phyloP scores from a whole-genome alignment of 352 stramenopile genomes.

The Phytophthora rubi region DNA sequence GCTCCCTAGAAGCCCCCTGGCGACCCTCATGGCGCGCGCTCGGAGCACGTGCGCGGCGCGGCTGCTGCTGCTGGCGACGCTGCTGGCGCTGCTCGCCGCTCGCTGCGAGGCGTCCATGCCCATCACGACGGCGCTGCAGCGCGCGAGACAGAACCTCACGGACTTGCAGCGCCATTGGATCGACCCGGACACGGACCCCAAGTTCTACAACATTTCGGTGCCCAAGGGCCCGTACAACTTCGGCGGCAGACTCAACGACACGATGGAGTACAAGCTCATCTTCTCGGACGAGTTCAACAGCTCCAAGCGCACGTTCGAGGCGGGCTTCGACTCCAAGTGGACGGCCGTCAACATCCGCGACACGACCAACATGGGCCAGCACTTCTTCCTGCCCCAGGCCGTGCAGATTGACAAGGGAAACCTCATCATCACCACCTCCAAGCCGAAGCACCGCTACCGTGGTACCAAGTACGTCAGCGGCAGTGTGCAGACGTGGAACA shows the following conservation, averaged over 20 bases:
- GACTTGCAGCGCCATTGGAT: slow-evolving; percentile 65
- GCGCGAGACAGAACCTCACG: slow-evolving; percentile 48
- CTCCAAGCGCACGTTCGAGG: slow-evolving; percentile 92
- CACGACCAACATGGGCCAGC: slow-evolving; percentile 94
- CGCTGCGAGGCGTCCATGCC: slow-evolving; percentile 30
- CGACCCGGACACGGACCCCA: slow-evolving; percentile 74
- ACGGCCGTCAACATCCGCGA: slow-evolving; percentile 96
- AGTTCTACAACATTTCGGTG: slow-evolving; percentile 54
- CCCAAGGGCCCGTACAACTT: slow-evolving; percentile 53
- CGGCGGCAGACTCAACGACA: slow-evolving; percentile 36
- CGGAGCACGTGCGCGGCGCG: background rate
- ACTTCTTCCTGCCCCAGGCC: slow-evolving; percentile 95
- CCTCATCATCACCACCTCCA: slow-evolving; percentile 93
- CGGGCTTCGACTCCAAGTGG: slow-evolving; percentile 96
- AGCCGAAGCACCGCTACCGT: slow-evolving; percentile 83
- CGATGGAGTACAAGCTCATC: slow-evolving; percentile 81
- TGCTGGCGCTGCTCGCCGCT: slow-evolving; percentile 20
- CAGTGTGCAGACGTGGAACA: slow-evolving; percentile 98
- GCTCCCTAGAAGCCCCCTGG: slow-evolving; percentile 11
- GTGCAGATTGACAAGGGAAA: slow-evolving; percentile 94
- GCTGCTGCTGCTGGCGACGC: slow-evolving; percentile 27
- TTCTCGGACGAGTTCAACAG: slow-evolving; percentile 98
- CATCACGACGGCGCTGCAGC: slow-evolving; percentile 33
- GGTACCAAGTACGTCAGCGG: slow-evolving; percentile 88
- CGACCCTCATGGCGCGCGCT: slow-evolving; percentile 21